Percentiles rank a stretch among this genome's conserved stretches.
Conservation (phyloP, 306 rosid species). For the Corylus avellana region DNA sequence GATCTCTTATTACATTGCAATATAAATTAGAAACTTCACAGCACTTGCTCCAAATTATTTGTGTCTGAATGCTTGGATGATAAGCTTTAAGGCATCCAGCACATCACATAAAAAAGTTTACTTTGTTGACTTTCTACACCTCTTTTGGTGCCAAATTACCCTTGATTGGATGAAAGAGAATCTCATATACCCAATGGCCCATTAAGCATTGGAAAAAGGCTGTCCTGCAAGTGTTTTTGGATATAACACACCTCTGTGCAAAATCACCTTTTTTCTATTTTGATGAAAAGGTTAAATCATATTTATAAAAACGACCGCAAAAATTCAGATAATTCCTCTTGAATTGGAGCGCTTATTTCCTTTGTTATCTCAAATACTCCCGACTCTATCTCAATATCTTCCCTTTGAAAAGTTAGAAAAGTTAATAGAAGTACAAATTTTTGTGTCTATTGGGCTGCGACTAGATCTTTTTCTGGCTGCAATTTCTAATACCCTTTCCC, state of each 20-base stretch:
- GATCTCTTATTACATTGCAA: neutral
- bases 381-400: too few species aligned
- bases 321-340: too few species aligned
- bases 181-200: neutral
- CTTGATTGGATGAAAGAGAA: constrained; percentile 8
- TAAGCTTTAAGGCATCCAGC: neutral
- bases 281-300: too few species aligned
- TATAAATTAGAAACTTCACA: neutral
- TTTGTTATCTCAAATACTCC: too few species aligned
- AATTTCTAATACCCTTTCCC: too few species aligned
- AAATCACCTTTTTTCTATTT: too few species aligned
- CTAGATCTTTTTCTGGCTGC: too few species aligned
- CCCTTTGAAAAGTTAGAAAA: too few species aligned
- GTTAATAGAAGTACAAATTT: too few species aligned
- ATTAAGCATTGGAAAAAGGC: neutral
- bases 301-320: too few species aligned
- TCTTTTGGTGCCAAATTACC: neutral
- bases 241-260: neutral
- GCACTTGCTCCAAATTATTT: neutral
- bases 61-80: neutral
- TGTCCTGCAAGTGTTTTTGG: neutral
- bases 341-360: too few species aligned
- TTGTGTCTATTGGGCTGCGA: too few species aligned
- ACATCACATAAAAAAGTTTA: neutral
- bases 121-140: constrained; percentile 1